These are phyloP conservation scores for Fagopyrum tataricum DNA, from an alignment of 148 eudicot species.

Conservation along the genomic window DNA sequence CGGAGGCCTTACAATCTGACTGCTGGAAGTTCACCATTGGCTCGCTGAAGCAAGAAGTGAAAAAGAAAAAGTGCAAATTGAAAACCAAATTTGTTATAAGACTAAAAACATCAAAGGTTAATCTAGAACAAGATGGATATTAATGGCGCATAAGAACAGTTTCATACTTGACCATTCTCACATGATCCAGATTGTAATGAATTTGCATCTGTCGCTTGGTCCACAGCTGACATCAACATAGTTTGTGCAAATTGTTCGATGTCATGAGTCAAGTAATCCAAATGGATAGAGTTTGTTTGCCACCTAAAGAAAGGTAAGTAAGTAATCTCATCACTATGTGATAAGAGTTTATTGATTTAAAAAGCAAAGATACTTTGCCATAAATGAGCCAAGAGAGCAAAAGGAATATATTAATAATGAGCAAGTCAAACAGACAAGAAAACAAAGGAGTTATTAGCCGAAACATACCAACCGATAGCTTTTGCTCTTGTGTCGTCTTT, in stretches of 20 bases:
- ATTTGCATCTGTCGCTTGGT: conserved; percentile 34
- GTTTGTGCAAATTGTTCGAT: conserved; percentile 73
- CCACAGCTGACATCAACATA: conserved; percentile 74
- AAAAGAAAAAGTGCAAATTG: background rate
- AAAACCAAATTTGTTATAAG: background rate
- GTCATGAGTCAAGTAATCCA: conserved; percentile 39
- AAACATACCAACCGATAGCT: conserved; percentile 87
- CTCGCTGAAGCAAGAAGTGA: conserved; percentile 33
- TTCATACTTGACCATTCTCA: conserved; percentile 51
- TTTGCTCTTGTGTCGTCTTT: conserved; percentile 74
- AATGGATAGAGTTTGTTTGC: conserved; percentile 82
- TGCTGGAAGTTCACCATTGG: conserved; percentile 55
- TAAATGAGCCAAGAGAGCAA: background rate
- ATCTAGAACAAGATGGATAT: background rate
- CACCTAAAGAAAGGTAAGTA: conserved; percentile 37
- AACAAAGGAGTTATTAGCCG: conserved; percentile 4
- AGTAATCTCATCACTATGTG: background rate
- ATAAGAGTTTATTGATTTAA: background rate
- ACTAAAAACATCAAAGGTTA: background rate
- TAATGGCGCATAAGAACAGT: background rate
- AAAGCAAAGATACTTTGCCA: background rate
- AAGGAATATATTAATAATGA: background rate
- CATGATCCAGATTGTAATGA: conserved; percentile 30
- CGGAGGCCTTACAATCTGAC: conserved; percentile 46
- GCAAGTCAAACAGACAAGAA: background rate